phyloP scores from a whole-genome alignment of 2,329 filamentous ascomycete species.

The Daldinia eschscholtzii region DNA sequence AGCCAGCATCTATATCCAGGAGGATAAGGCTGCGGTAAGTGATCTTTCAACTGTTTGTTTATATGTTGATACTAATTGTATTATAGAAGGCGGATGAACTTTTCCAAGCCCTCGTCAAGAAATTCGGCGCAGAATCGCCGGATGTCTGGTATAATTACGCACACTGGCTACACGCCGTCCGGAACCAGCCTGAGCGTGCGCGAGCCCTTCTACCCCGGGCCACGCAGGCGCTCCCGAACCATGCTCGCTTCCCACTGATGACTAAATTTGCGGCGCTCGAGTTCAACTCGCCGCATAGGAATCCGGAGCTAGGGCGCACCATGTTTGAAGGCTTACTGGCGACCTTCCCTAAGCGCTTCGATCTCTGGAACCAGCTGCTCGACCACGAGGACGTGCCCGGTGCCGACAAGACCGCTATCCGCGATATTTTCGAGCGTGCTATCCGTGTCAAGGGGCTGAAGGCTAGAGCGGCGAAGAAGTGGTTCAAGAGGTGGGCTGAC shows the following conservation, averaged over 20 bases:
- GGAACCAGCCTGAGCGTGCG: conserved; percentile 77
- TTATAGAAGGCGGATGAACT: conserved; percentile 87
- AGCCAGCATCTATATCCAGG: conserved; percentile 94
- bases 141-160: conserved; percentile 95
- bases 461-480: conserved; percentile 82
- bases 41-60: conserved; percentile 6
- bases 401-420: conserved; percentile 66
- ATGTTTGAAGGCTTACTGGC: conserved; percentile 90
- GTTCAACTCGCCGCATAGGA: conserved; percentile 85
- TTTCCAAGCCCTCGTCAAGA: conserved; percentile 89
- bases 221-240: conserved; percentile 81
- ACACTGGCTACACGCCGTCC: conserved; percentile 85
- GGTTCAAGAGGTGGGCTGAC: conserved; percentile 92
- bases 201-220: conserved; percentile 85
- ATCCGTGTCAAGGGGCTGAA: conserved; percentile 78
- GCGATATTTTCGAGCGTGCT: conserved; percentile 86
- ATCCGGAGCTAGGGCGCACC: conserved; percentile 91
- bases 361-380: conserved; percentile 92
- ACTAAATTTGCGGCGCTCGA: conserved; percentile 92
- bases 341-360: conserved; percentile 88
- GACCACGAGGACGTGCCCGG: conserved; percentile 80
- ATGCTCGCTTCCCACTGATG: conserved; percentile 77
- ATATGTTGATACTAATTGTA: conserved; percentile 47
- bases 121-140: conserved; percentile 83
- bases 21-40: conserved; percentile 83